Evolutionary conservation across 1,284 basidiomycete genomes (phyloP).

Genomic region (Boletus hoseneyae): DNA sequence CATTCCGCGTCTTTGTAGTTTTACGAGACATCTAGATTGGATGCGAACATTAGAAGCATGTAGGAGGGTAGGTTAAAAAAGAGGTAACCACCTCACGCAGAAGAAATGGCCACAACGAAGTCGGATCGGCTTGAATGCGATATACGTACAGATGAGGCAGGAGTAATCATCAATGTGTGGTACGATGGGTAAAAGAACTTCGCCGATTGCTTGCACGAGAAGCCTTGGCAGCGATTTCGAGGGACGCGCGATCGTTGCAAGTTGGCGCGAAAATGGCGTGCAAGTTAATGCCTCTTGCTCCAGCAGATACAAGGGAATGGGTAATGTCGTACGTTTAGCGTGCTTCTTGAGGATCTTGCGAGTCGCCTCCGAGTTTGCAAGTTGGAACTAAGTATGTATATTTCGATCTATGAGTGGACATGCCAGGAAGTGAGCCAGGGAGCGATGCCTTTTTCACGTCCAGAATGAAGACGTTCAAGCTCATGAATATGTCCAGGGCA

Average conservation of each 20-base stretch:
- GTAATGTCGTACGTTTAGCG: constrained; percentile 79
- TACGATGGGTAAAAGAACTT: constrained; percentile 80
- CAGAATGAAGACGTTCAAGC: constrained; percentile 79
- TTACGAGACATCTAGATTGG: constrained; percentile 71
- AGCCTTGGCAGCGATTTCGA: constrained; percentile 67
- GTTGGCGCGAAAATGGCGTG: constrained; percentile 14
- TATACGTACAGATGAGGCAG: constrained; percentile 75
- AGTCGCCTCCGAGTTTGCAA: constrained; percentile 85
- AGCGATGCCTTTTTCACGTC: constrained; percentile 74
- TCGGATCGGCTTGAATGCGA: constrained; percentile 88
- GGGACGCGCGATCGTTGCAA: constrained; percentile 23
- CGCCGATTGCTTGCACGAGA: constrained; percentile 83
- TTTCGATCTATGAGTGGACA: not conserved
- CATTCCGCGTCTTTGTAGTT: constrained; percentile 87
- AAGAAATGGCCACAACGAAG: constrained; percentile 88
- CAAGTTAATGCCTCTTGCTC: constrained; percentile 12
- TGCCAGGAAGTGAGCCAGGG: not conserved
- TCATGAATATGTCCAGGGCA: constrained; percentile 77
- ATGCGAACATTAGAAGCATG: not conserved
- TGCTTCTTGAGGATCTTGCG: constrained; percentile 95
- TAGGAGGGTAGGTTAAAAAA: not conserved
- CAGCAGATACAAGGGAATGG: constrained; percentile 37
- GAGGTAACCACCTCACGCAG: constrained; percentile 62
- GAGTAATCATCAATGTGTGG: constrained; percentile 80
- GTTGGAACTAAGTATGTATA: constrained; percentile 63